Evolutionary conservation across 2,329 filamentous ascomycete genomes (phyloP).

Genomic region (Ustulina deusta): DNA sequence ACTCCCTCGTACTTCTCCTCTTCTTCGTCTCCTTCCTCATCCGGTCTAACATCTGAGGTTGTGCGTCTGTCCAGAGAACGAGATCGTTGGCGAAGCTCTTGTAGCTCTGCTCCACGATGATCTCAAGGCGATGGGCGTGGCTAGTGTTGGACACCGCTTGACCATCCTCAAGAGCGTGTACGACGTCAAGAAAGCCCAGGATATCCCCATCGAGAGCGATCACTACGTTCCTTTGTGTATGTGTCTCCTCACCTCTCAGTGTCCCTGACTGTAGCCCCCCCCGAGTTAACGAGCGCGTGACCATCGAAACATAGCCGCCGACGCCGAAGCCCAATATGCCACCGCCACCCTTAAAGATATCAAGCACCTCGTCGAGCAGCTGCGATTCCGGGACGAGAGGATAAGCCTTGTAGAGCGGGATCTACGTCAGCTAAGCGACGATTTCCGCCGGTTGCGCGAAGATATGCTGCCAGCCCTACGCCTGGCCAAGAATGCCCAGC

Average conservation of each 20-base stretch:
- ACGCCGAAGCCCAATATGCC: conserved; percentile 85
- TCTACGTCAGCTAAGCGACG: conserved; percentile 83
- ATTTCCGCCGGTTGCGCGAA: conserved; percentile 88
- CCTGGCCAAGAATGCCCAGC: conserved; percentile 89
- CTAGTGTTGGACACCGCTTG: conserved; percentile 91
- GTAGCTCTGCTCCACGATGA: conserved; percentile 91
- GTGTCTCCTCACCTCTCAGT: conserved; percentile 52
- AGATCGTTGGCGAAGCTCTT: conserved; percentile 91
- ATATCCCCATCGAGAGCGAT: conserved; percentile 89
- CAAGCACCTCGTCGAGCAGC: conserved; percentile 87
- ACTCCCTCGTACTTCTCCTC: neutral
- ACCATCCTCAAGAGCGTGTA: conserved; percentile 97
- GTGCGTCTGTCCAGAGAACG: conserved; percentile 75
- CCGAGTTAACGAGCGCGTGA: conserved; percentile 30
- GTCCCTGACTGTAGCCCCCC: conserved; percentile 1
- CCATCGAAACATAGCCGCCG: conserved; percentile 73
- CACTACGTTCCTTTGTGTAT: conserved; percentile 93
- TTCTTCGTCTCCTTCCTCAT: conserved; percentile 38
- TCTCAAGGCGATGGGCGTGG: conserved; percentile 92
- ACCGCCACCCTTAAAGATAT: conserved; percentile 94
- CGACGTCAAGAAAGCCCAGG: conserved; percentile 94
- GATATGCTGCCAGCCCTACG: conserved; percentile 92
- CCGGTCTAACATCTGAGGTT: conserved; percentile 40
- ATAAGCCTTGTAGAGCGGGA: conserved; percentile 87
- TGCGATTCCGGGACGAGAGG: conserved; percentile 89